Base-by-base conservation (phyloP, 2,329 filamentous ascomycete genomes). In the Pseudogymnoascus sp. region DNA sequence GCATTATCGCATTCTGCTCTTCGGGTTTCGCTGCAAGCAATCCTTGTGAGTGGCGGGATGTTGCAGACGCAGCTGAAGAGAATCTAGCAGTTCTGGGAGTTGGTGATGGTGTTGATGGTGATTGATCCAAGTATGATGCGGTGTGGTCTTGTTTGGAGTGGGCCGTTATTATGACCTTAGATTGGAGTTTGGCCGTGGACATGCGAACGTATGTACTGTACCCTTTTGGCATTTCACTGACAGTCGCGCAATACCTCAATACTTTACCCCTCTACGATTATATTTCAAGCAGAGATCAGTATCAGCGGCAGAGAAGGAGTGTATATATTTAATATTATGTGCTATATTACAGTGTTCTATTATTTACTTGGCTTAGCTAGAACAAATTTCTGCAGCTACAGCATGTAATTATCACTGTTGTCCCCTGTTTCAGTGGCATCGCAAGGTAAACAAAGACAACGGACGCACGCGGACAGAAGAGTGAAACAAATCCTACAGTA, bases 1-100 rank as follows among this genome's bases (percentile, higher is more conserved):
- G 74, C 74, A 74, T 78, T 71, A 77, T 79, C 73, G 70, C 77
- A 80, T 79, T 77, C 73, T 68, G 60, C 60, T 72, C 71, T 33
- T 52, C 45, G n/a, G 45, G 45, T 13, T 52, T 18, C 45, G 31
- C 27, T 18, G 45, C 27, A 35, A 15, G 18, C 45, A 35, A 31
- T 31, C 48, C 40, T 48, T 31, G 21, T 60, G 29, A 27, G 10
- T 69, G 58, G 58, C 67, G 63, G n/a, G 63, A 58, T 35, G 69
- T 59, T 62, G 63, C 62, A 64, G 69, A 58, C 62, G 63, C 62
- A 64, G 40, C 36, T 64, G 60, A 64, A 64, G 65, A 62, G 64
- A 65, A 65, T 64, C 52, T 61, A 29, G 60, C 64, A 61, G 62
- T 65, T 61, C 61, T 61, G 59, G 62, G 45, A 4, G 52, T 65